Evolutionary conservation across 805 yeast genomes (phyloP), one percentile per base, ranked within the genome.

Genomic region (Jamesozyma hellenica): DNA sequence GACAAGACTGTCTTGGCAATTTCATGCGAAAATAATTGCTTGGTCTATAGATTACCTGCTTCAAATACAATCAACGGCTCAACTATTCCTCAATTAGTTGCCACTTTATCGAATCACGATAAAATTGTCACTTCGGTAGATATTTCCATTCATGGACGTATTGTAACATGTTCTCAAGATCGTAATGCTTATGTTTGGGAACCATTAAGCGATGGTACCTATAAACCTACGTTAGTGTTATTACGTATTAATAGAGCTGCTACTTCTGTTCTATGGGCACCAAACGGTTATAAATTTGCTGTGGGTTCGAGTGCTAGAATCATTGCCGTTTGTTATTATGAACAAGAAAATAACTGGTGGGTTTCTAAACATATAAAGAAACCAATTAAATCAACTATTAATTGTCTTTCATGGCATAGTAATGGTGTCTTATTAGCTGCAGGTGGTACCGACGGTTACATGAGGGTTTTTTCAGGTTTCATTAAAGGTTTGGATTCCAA

Each of bases 331-430:
- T 92, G 98, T 67, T 92, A 88, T 66, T 92, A 82, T 60, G 98
- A 92, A 65, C 82, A 72, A 46, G 96, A 87, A 53, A 92, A 90
- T 61, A 95, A 92, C 60, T 92, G 99, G 99, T 92, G 99, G 99
- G 88, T 92, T 38, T 85, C 97, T 12, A 90, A 90, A 64, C 98
- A 90, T 66, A 82, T 92, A 64, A 88, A 88, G 68, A 86, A 84
- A 63, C 95, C 96, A n/a, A 70, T 92, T 52, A 79, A 81, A 60
- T 82, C 95, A 10, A 86, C 96, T 26, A 73, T 88, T 49, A 71
- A 88, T 48, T 70, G 82, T 34, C 70, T 90, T 41, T 79, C 79
- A 47, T 88, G 98, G 98, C 96, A 92, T 60, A 88, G 86, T 42
- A 92, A 92, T 64, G 80, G 79, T 52, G 94, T 92, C 18, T 68